These are phyloP conservation scores for Begonia loranthoides DNA, from an alignment of 306 rosid species.

Conservation along the genomic window DNA sequence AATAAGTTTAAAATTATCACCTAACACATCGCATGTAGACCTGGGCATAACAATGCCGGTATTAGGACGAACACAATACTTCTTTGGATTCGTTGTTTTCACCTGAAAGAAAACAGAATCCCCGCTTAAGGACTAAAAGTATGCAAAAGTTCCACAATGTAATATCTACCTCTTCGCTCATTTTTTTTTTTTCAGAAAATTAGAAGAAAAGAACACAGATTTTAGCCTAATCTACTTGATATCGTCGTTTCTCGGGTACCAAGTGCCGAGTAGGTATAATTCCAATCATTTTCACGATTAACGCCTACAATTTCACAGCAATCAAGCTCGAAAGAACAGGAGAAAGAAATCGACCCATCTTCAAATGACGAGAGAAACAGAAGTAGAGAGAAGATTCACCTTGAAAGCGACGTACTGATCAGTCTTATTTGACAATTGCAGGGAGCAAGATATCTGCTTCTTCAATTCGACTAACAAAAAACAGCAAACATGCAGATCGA, in stretches of 20 bases:
- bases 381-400: slow-evolving; percentile 24
- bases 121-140: no score
- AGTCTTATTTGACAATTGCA: slow-evolving; percentile 70
- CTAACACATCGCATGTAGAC: slow-evolving; percentile 81
- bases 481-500: background rate
- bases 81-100: slow-evolving; percentile 87
- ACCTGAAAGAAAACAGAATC: slow-evolving; percentile 36
- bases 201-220: no score
- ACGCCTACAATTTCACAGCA: no score
- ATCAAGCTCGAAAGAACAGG: no score
- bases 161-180: no score
- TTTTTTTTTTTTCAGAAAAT: no score
- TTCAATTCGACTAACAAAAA: slow-evolving; percentile 56
- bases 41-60: slow-evolving; percentile 73
- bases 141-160: no score
- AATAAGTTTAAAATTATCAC: slow-evolving; percentile 19
- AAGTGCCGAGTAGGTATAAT: no score
- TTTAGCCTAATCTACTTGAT: no score
- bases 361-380: background rate
- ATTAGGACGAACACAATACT: slow-evolving; percentile 98
- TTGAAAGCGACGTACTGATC: slow-evolving; percentile 79
- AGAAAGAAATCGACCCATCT: no score
- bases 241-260: no score
- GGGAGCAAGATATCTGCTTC: slow-evolving; percentile 91
- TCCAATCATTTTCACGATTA: no score